Evolutionary conservation across 129 eudicot genomes (phyloP).

Genomic region (Artemisia annua): DNA sequence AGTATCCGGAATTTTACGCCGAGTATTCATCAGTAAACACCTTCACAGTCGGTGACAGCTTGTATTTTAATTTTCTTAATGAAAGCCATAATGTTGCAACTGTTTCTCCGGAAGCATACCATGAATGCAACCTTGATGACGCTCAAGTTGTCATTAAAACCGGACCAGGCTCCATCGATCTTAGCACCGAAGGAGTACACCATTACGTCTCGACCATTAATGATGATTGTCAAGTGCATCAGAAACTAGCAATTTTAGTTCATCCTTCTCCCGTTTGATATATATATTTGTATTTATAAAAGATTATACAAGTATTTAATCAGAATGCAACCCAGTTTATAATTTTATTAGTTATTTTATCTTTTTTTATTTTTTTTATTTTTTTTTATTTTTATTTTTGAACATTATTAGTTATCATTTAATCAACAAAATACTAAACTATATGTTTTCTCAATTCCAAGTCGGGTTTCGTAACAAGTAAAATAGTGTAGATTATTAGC

Average conservation of each 20-base stretch:
- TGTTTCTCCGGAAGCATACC: slow-evolving; percentile 7
- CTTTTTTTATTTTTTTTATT: no score
- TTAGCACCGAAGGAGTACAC: background rate
- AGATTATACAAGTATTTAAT: no score
- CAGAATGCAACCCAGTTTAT: no score
- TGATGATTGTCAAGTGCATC: slow-evolving; percentile 16
- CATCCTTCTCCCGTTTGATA: slow-evolving; percentile 19
- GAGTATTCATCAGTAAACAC: slow-evolving; percentile 39
- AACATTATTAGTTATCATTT: no score
- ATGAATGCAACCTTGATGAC: slow-evolving; percentile 2
- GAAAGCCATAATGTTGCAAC: slow-evolving; percentile 26
- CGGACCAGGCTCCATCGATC: slow-evolving; percentile 15
- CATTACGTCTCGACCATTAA: slow-evolving; percentile 18
- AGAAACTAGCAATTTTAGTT: slow-evolving; percentile 21
- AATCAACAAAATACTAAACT: no score
- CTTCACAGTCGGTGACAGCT: slow-evolving; percentile 42
- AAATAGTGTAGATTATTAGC: no score
- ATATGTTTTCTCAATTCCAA: no score
- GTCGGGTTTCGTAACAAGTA: no score
- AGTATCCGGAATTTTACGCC: slow-evolving; percentile 20
- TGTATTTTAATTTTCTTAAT: slow-evolving; percentile 22
- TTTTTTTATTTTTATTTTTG: no score
- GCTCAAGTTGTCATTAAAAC: slow-evolving; percentile 2
- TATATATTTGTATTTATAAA: background rate
- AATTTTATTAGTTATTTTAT: no score